Conservation (phyloP, 2,329 filamentous ascomycete genomes). For the Clarireedia paspali region DNA sequence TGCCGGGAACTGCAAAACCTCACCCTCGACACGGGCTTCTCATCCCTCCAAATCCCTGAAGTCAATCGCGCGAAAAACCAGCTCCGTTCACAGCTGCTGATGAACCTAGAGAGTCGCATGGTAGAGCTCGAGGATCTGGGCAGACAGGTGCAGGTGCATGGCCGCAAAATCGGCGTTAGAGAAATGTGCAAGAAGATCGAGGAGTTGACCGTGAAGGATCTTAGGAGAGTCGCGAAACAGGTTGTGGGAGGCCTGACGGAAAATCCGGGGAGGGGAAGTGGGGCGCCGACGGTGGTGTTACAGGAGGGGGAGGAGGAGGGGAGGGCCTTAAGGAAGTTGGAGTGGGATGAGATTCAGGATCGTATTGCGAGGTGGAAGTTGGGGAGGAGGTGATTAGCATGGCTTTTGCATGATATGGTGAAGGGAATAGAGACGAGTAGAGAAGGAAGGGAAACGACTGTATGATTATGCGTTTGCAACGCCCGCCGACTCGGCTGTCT, state of each 20-base stretch:
- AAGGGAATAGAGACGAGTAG: background rate
- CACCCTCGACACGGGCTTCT: constrained; percentile 67
- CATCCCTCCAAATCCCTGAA: constrained; percentile 64
- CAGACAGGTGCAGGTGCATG: constrained; percentile 93
- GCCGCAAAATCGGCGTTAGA: constrained; percentile 78
- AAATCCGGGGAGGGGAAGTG: constrained; percentile 72
- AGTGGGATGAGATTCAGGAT: constrained; percentile 86
- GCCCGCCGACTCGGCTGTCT: too few relatives aligned
- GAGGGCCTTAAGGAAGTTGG: constrained; percentile 55
- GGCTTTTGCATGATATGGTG: background rate
- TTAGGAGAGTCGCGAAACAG: constrained; percentile 70
- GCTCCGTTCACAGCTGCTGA: constrained; percentile 77
- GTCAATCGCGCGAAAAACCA: constrained; percentile 96
- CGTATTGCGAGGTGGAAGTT: constrained; percentile 78
- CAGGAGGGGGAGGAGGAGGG: constrained; percentile 75
- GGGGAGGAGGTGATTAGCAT: constrained; percentile 45
- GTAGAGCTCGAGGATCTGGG: constrained; percentile 95
- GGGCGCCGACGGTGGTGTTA: constrained; percentile 86
- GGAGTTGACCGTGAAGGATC: constrained; percentile 67
- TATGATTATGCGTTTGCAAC: background rate
- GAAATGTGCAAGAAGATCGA: constrained; percentile 93
- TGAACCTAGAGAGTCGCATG: constrained; percentile 97
- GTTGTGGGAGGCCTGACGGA: constrained; percentile 71
- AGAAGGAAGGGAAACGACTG: background rate
- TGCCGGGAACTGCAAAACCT: constrained; percentile 80